These are phyloP conservation scores for Rutstroemia sp. DNA, from an alignment of 2,329 filamentous ascomycete species.

Conservation along the genomic window DNA sequence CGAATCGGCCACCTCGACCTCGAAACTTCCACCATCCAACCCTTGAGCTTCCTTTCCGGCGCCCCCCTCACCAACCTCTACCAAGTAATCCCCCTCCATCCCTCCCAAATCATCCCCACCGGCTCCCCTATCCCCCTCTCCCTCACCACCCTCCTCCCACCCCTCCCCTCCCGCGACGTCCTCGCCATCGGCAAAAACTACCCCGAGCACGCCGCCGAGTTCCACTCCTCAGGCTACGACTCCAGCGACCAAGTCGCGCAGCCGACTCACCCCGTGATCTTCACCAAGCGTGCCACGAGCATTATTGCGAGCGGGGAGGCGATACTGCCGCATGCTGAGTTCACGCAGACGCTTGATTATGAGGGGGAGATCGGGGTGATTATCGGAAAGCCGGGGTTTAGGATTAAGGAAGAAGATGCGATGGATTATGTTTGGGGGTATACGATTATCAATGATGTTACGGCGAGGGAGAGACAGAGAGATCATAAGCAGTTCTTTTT, in stretches of 20 bases:
- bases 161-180: not conserved
- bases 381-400: slow-evolving; percentile 45
- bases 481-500: slow-evolving; percentile 57
- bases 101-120: too few species aligned
- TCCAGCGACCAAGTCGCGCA: slow-evolving; percentile 45
- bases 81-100: too few species aligned
- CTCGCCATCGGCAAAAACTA: not conserved
- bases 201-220: slow-evolving; percentile 32
- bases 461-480: slow-evolving; percentile 44
- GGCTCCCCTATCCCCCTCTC: too few species aligned
- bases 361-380: slow-evolving; percentile 46
- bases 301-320: slow-evolving; percentile 33
- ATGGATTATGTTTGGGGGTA: slow-evolving; percentile 30
- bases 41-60: too few species aligned
- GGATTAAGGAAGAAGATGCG: slow-evolving; percentile 18
- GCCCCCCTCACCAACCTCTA: too few species aligned
- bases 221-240: slow-evolving; percentile 48
- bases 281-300: slow-evolving; percentile 42
- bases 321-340: slow-evolving; percentile 40
- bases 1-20: too few species aligned
- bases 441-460: slow-evolving; percentile 50
- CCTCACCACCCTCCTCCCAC: too few species aligned
- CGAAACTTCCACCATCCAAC: too few species aligned
- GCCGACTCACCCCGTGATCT: slow-evolving; percentile 47
- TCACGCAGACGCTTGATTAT: slow-evolving; percentile 42